Conservation (phyloP, 495 filamentous ascomycete genomes). For the Parathielavia hyrcaniae region DNA sequence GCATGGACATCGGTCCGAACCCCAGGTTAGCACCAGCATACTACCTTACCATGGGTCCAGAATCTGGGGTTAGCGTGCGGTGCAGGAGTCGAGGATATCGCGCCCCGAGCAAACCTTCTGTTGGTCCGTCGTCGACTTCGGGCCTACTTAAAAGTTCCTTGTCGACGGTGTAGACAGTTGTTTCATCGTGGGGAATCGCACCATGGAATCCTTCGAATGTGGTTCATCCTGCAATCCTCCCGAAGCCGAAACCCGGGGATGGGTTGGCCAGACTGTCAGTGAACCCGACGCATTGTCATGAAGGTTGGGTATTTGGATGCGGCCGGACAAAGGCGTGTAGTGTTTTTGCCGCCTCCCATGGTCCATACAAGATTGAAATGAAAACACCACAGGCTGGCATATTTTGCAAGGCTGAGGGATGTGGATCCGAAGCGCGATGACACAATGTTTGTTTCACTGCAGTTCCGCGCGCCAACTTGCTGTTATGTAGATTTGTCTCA, state of each 20-base stretch:
- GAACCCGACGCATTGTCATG: background rate
- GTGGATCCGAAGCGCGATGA: too few relatives aligned
- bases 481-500: too few relatives aligned
- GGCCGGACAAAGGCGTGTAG: too few relatives aligned
- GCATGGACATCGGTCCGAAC: slow-evolving; percentile 14
- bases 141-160: slow-evolving; percentile 11
- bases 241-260: slow-evolving; percentile 2
- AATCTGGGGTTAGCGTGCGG: background rate
- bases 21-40: background rate
- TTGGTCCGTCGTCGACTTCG: slow-evolving; percentile 4
- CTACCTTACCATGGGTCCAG: too few relatives aligned
- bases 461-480: too few relatives aligned
- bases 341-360: too few relatives aligned
- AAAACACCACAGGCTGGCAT: too few relatives aligned
- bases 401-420: too few relatives aligned
- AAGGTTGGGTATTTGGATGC: background rate
- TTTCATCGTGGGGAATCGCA: background rate
- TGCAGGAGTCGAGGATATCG: background rate
- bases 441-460: too few relatives aligned
- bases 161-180: background rate
- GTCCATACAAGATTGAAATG: too few relatives aligned
- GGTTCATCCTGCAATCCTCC: slow-evolving; percentile 4
- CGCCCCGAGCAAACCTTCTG: background rate
- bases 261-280: background rate
- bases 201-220: background rate